These are phyloP conservation scores for Diaporthe citrichinensis DNA, from an alignment of 2,329 filamentous ascomycete species.

Conservation along the genomic window DNA sequence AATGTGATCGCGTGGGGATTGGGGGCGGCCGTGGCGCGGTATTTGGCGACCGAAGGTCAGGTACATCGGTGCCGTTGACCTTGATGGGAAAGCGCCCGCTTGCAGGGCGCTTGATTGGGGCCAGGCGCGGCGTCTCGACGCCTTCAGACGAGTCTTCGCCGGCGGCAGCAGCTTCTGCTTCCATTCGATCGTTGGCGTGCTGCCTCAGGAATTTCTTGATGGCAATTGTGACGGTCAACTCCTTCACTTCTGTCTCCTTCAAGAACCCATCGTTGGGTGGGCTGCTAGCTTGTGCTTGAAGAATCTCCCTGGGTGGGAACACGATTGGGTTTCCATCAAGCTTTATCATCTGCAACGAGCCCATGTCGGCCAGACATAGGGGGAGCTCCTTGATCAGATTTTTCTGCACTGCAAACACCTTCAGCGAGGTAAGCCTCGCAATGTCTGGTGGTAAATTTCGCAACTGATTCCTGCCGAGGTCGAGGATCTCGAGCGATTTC, in stretches of 20 bases:
- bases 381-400: constrained; percentile 91
- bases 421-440: constrained; percentile 84
- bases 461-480: constrained; percentile 91
- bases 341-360: constrained; percentile 88
- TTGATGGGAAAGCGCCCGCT: constrained; percentile 78
- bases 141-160: constrained; percentile 78
- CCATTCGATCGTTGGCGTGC: constrained; percentile 65
- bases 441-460: constrained; percentile 83
- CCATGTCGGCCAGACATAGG: constrained; percentile 88
- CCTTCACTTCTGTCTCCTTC: constrained; percentile 76
- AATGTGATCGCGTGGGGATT: constrained; percentile 85
- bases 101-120: constrained; percentile 69
- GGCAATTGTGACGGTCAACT: constrained; percentile 71
- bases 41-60: constrained; percentile 77
- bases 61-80: constrained; percentile 78
- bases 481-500: constrained; percentile 89
- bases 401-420: constrained; percentile 88
- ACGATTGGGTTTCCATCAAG: constrained; percentile 89
- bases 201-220: constrained; percentile 74
- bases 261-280: constrained; percentile 68
- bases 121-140: constrained; percentile 83
- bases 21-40: constrained; percentile 75
- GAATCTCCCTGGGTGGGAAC: constrained; percentile 80
- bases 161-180: constrained; percentile 61
- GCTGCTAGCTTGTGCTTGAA: constrained; percentile 70